Evolutionary conservation across 1,139 yeast genomes (phyloP), one percentile per base, ranked within the genome.

Genomic region (Debaryomyces singareniensis): DNA sequence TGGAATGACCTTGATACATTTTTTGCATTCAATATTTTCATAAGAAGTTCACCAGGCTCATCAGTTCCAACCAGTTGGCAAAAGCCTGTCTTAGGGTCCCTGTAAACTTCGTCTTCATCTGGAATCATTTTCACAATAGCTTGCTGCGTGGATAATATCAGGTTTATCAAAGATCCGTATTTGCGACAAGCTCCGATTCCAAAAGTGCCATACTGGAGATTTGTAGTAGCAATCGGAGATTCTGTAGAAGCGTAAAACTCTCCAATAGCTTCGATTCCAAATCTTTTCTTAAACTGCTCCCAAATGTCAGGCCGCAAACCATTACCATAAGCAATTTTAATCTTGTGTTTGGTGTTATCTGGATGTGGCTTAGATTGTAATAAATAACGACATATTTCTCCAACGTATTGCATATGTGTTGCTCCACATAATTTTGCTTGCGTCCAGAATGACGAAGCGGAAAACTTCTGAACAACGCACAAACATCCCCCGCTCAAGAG

Each of bases 171-270:
- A 7, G 72, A 57, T 21, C 97, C 97, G 49, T 84, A 85, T 48
- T 75, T 79, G 44, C 95, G 77, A 47, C 94, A 81, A 1, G 96
- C 94, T 7, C 97, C 97, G 24, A 86, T 68, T 7, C 95, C 97
- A 44, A 67, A 78, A 29, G 78, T 81, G 20, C 94, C 93, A 33
- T 56, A 60, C 57, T 89, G 96, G 47, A 74, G 71, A 45, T 78
- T 81, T 3, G 94, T 85, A n/a, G 89, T 74, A 2, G 94, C 96
- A 42, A 85, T 74, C 15, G 96, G 96, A 3, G 93, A 79, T 51
- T 91, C 98, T 1, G 96, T 86, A 2, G 96, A 82, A 0, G 95
- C 95, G 55, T 89, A 91, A 51, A 89, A 89, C 52, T 91, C 98
- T 13, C 95, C 95, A 42, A 91, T 69, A 5, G 73, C 81, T 13